Conservation (phyloP, 73 alveolate genomes). For the Symbiodinium pilosum region DNA sequence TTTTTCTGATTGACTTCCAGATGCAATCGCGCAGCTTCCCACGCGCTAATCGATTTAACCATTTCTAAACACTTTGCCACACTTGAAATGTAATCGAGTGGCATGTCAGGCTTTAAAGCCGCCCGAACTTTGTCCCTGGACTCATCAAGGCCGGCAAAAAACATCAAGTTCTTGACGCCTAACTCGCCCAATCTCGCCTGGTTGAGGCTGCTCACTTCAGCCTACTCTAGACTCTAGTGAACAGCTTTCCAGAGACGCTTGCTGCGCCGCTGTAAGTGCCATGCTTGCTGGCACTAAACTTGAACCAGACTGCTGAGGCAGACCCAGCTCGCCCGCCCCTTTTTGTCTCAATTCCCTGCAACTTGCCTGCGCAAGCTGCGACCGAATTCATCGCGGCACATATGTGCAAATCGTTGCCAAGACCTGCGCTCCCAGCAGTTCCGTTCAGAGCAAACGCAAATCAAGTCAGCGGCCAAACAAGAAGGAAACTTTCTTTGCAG, state of each 20-base stretch:
- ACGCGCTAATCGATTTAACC: neutral
- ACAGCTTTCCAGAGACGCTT: neutral
- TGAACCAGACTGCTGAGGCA: neutral
- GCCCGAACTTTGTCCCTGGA: neutral
- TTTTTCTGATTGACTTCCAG: neutral
- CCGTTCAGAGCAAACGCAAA: too few relatives aligned
- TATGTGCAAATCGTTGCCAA: too few relatives aligned
- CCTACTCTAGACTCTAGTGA: neutral
- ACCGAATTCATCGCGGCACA: neutral
- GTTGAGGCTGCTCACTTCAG: neutral
- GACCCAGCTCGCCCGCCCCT: neutral
- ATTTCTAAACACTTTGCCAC: neutral
- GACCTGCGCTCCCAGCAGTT: too few relatives aligned
- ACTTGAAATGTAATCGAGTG: neutral
- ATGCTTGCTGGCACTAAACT: neutral
- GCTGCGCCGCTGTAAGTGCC: neutral
- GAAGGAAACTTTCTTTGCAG: too few relatives aligned
- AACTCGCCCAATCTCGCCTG: neutral
- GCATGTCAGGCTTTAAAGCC: neutral
- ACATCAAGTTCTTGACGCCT: neutral
- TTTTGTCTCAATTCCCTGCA: neutral
- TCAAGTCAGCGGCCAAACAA: too few relatives aligned
- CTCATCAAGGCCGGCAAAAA: constrained; percentile 28
- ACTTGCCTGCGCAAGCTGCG: neutral
- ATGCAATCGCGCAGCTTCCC: constrained; percentile 24